phyloP scores from a whole-genome alignment of 192 early-diverging fungal species.

The Phlyctochytrium bullatum region DNA sequence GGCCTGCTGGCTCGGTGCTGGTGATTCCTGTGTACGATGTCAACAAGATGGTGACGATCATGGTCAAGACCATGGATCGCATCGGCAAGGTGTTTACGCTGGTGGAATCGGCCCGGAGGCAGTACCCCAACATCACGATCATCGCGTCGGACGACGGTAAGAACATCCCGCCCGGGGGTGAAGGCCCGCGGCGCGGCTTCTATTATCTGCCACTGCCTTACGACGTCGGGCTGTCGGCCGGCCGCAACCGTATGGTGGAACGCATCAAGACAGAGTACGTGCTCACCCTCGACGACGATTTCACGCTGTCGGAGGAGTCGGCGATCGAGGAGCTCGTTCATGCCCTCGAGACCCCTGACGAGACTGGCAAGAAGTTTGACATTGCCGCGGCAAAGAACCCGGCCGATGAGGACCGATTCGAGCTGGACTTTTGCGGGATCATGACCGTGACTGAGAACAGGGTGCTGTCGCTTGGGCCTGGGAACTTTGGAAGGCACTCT shows the following conservation, averaged over 20 bases:
- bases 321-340: constrained; percentile 22
- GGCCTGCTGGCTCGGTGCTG: background rate
- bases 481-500: constrained; percentile 17
- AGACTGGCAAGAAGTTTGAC: constrained; percentile 13
- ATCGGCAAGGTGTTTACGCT: constrained; percentile 32
- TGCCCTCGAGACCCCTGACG: constrained; percentile 22
- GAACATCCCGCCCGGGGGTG: constrained; percentile 9
- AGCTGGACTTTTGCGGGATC: constrained; percentile 30
- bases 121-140: constrained; percentile 33
- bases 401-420: constrained; percentile 29
- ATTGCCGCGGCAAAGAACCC: constrained; percentile 37
- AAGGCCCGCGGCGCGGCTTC: constrained; percentile 28
- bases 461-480: constrained; percentile 15
- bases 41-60: constrained; percentile 26
- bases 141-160: constrained; percentile 32
- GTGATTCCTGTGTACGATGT: constrained; percentile 32
- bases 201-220: constrained; percentile 30
- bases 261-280: constrained; percentile 29
- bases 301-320: constrained; percentile 12
- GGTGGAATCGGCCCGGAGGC: constrained; percentile 10
- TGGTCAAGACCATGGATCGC: constrained; percentile 31
- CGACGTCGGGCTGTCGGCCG: constrained; percentile 37
- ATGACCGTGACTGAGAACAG: constrained; percentile 15
- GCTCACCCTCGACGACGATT: constrained; percentile 35
- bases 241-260: constrained; percentile 34